Evolutionary conservation across 176 grass and related monocot genomes (phyloP).

Genomic region (Oryza rufipogon): DNA sequence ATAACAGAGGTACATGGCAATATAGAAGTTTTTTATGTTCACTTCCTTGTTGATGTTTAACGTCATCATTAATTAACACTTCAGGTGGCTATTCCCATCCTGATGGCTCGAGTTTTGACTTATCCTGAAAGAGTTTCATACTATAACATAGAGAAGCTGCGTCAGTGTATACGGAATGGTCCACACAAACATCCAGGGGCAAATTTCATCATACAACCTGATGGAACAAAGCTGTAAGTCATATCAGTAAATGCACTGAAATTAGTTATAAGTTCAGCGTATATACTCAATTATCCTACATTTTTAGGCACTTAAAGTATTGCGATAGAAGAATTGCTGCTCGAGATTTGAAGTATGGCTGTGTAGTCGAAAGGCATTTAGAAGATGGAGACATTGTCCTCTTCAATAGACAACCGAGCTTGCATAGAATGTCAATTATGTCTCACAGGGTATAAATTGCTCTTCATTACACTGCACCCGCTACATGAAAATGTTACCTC

Average conservation of each 20-base stretch:
- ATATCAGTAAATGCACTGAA: conserved; percentile 28
- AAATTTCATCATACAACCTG: conserved; percentile 69
- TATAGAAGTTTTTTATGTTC: conserved; percentile 29
- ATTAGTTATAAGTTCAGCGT: conserved; percentile 24
- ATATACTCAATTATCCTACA: conserved; percentile 19
- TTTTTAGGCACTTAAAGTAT: conserved; percentile 81
- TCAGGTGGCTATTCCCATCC: conserved; percentile 86
- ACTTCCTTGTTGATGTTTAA: conserved; percentile 15
- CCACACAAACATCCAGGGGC: conserved; percentile 93
- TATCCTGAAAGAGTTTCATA: conserved; percentile 89
- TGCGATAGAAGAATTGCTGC: conserved; percentile 73
- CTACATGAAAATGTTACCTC: conserved; percentile 34
- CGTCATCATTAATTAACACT: conserved; percentile 29
- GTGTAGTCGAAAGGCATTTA: conserved; percentile 92
- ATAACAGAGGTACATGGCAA: conserved; percentile 71
- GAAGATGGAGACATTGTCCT: conserved; percentile 95
- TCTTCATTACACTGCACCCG: conserved; percentile 5
- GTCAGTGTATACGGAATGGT: conserved; percentile 84
- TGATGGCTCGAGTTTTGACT: conserved; percentile 89
- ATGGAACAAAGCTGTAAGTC: conserved; percentile 75
- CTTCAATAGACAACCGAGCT: conserved; percentile 95
- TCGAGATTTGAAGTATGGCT: conserved; percentile 85
- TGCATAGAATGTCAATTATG: conserved; percentile 99
- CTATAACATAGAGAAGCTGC: conserved; percentile 88
- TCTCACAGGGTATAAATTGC: conserved; percentile 68